Conservation (phyloP, 371 early-diverging fungal species). For the Mortierella sp. region DNA sequence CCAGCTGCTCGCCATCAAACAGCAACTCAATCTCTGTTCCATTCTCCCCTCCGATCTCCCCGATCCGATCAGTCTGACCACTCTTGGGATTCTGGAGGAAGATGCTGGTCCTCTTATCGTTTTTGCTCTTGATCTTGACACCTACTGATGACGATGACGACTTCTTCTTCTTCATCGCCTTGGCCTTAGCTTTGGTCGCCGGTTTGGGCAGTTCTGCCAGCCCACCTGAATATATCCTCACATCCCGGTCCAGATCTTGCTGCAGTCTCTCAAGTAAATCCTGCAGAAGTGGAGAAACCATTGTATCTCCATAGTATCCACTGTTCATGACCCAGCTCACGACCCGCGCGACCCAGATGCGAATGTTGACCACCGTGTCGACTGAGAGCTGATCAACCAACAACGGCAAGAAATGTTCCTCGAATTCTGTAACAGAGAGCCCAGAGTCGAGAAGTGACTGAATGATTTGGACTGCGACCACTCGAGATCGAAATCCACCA, state of each 20-base stretch:
- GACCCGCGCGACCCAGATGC: constrained; percentile 48
- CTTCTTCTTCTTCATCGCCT: constrained; percentile 12
- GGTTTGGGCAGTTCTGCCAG: constrained; percentile 29
- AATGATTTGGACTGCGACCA: constrained; percentile 53
- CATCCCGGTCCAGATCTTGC: constrained; percentile 46
- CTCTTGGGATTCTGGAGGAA: constrained; percentile 43
- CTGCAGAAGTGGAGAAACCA: constrained; percentile 15
- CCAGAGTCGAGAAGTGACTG: constrained; percentile 47
- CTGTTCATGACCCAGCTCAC: constrained; percentile 49
- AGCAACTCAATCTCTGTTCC: constrained; percentile 7
- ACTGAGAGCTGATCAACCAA: constrained; percentile 28
- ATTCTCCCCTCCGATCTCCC: constrained; percentile 8
- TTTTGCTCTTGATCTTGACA: neutral
- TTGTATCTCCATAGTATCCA: constrained; percentile 32
- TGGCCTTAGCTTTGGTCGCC: constrained; percentile 8
- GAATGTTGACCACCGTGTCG: constrained; percentile 45
- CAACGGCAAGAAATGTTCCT: constrained; percentile 34
- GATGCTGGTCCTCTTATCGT: constrained; percentile 12
- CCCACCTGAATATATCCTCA: constrained; percentile 48
- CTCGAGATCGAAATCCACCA: constrained; percentile 52
- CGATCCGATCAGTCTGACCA: constrained; percentile 20
- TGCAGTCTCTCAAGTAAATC: constrained; percentile 19
- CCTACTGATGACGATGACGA: neutral
- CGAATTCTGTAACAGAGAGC: constrained; percentile 28
- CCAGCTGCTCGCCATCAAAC: constrained; percentile 27